Evolutionary conservation across 1,284 basidiomycete genomes (phyloP), one percentile per base, ranked within the genome.

Genomic region (Fomitopsis betulina): DNA sequence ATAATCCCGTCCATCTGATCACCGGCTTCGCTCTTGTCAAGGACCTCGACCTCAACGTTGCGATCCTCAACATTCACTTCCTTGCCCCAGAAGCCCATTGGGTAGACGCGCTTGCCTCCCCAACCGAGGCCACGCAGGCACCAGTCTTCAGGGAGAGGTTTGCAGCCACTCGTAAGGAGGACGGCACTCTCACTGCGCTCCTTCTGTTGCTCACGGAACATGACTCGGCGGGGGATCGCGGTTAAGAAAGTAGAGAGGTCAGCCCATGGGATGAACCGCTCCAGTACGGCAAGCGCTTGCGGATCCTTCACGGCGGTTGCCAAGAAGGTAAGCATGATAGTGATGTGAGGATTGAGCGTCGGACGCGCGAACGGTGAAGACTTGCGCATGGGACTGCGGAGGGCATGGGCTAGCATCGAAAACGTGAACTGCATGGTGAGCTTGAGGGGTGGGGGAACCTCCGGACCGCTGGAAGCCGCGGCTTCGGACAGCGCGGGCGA

Each of bases 41-140:
- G 78, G 0, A 94, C 87, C 67, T 94, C 93, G 63, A 92, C 80
- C 75, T 96, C 95, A 54, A 80, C 78, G 62, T 82, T 78, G 61
- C 77, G 81, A 65, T 81, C 88, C 62, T 83, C 86, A 65, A 59
- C 60, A 52, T 60, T 62, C 13, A 54, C 49, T 42, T 67, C 67
- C 59, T 85, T 91, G 55, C 65, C 67, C 96, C 95, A 98, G 73
- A 90, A 98, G 0, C 95, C 94, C 47, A 91, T 84, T 70, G 95
- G 93, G 70, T 90, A 97, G 1, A 97, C 87, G 58, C 87, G 84
- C 60, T 93, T 81, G 6, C 92, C 89, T 1, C 93, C 88, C 96
- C 96, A 99, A 62, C 94, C 92, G 85, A 96, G 91, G 3, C 97
- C 97, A 33, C 96, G 83, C 60, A 98, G 73, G 65, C 92, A 93